Conservation (phyloP, 306 rosid genomes). For the Vachellia collinsii region DNA sequence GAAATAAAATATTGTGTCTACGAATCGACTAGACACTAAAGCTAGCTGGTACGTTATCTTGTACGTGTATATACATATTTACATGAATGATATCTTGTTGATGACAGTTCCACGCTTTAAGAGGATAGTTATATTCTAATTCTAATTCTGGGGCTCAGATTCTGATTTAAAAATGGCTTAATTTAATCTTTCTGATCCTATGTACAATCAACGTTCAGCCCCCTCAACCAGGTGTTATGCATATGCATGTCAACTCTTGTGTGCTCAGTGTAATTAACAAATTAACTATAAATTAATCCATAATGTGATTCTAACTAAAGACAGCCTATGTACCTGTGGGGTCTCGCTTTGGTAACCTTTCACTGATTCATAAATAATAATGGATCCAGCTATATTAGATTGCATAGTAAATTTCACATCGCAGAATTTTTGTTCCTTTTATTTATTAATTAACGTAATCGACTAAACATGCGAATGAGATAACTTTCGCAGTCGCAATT, state of each 20-base stretch:
- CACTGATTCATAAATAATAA: slow-evolving; percentile 4
- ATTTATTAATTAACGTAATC: not conserved
- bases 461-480: slow-evolving; percentile 14
- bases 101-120: slow-evolving; percentile 32
- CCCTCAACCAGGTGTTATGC: not conserved
- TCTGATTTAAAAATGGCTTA: slow-evolving; percentile 30
- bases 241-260: slow-evolving; percentile 46
- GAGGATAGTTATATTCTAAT: slow-evolving; percentile 23
- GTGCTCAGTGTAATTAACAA: slow-evolving; percentile 29
- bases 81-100: slow-evolving; percentile 27
- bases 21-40: not conserved
- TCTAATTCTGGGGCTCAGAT: slow-evolving; percentile 17
- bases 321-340: not conserved
- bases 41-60: slow-evolving; percentile 3
- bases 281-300: slow-evolving; percentile 25
- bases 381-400: not conserved
- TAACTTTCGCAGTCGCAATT: slow-evolving; percentile 28
- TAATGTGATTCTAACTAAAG: slow-evolving; percentile 39
- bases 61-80: not conserved
- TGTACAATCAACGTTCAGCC: not conserved
- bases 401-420: slow-evolving; percentile 34
- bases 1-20: not conserved
- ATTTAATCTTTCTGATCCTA: not conserved
- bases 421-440: not conserved
- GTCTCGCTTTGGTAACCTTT: slow-evolving; percentile 18